phyloP scores from a whole-genome alignment of 1,284 basidiomycete species.

The Trametes versicolor region DNA sequence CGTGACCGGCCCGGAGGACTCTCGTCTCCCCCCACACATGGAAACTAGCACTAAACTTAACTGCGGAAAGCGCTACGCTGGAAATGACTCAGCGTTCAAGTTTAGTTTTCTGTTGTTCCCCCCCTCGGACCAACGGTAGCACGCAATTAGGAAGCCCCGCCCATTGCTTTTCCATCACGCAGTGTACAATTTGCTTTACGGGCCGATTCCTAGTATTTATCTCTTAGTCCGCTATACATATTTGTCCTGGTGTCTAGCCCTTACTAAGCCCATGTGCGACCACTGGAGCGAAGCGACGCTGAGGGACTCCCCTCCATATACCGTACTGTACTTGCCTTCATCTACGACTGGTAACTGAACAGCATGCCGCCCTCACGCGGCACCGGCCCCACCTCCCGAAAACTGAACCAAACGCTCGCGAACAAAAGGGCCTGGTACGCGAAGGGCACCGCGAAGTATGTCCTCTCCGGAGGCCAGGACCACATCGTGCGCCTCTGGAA shows the following conservation, averaged over 20 bases:
- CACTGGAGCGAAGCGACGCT: no score
- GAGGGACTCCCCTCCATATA: no score
- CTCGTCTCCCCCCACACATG: background rate
- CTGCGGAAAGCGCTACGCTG: background rate
- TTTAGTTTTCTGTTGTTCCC: background rate
- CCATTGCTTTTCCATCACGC: no score
- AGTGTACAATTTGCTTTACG: no score
- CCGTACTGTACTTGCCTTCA: no score
- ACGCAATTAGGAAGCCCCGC: background rate
- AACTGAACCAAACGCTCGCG: constrained; percentile 65
- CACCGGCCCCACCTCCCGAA: constrained; percentile 63
- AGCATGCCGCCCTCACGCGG: constrained; percentile 75
- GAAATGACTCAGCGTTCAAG: background rate
- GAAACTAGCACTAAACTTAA: background rate
- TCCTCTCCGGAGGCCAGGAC: constrained; percentile 93
- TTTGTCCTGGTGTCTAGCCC: no score
- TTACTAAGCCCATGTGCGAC: no score
- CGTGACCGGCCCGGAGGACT: background rate
- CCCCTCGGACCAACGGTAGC: background rate
- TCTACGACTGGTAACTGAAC: no score
- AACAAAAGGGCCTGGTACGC: constrained; percentile 85
- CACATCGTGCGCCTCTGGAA: constrained; percentile 94
- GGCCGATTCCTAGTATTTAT: no score
- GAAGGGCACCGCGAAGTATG: constrained; percentile 87
- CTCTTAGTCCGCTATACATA: no score